Base-by-base conservation (phyloP, 202 grass and related monocot species). In the Hordeum pubiflorum region DNA sequence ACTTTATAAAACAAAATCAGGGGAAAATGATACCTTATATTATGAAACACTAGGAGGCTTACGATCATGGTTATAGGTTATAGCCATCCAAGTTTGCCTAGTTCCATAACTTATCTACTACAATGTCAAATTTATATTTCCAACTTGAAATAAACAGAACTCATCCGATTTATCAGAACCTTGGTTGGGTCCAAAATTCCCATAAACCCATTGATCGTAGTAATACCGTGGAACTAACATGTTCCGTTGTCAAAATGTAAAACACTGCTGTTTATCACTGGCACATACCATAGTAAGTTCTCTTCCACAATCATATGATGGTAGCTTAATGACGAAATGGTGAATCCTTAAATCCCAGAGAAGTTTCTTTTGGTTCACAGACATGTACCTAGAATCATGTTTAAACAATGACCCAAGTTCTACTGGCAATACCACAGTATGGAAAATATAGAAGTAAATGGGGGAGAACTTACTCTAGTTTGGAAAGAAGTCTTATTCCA, bases 341-440 rank as follows among this genome's bases (percentile, higher is more conserved):
- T 88, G 84, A 83, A 97, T 55, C 77, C 34, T 97, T 44, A 97
- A 72, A 81, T 97, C 88, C 92, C 95, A 97, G 77, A 63, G 41
- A 81, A 91, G 79, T 78, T 86, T 94, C 84, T 86, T 93, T 64
- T 73, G 87, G 34, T 91, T 97, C 74, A 22, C 68, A 80, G 88
- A 89, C 59, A 86, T 61, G 72, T 92, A 94, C 90, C 95, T 97
- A 80, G 57, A 86, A 80, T 85, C 39, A 81, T 62, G 10, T 83
- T 76, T 61, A 83, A 81, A 56, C 32, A 33, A 63, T 84, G 41
- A 76, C 70, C 87, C 34, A 83, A 81, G 22, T 79, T 79, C 31
- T 67, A 87, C 21, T 58, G 50, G 36, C 38, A 83, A 83, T 29
- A 67, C 24, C 66, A 70, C 75, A 63, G 58, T 20, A 56, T 78